A percentile compares a stretch with the other conserved stretches of the same genome.
Evolutionary conservation across 768 basidiomycete species (phyloP).

Genomic region (Pisolithus orientalis): DNA sequence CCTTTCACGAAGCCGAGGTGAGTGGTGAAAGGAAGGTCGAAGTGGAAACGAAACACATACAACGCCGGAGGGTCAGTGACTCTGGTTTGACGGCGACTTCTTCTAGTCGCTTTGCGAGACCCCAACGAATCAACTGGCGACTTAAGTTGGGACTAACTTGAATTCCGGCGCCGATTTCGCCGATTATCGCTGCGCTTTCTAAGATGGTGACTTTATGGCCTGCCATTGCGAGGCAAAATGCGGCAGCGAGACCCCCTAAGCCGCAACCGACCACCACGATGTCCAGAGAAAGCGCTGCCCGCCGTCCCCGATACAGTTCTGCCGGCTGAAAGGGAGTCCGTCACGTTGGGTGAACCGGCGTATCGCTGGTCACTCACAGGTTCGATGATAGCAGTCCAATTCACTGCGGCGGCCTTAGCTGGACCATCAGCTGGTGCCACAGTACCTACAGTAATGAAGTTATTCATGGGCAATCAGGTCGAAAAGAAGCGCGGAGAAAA

Average conservation of each 20-base stretch:
- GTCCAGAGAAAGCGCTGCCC: slow-evolving; percentile 22
- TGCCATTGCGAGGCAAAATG: slow-evolving; percentile 37
- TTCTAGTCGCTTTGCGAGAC: slow-evolving; percentile 36
- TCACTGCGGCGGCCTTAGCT: not conserved
- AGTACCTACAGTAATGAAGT: too few relatives aligned
- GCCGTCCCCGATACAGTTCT: slow-evolving; percentile 19
- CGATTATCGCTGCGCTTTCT: slow-evolving; percentile 32
- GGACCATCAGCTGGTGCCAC: not conserved
- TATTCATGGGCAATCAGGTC: too few relatives aligned
- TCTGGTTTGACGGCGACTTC: slow-evolving; percentile 33
- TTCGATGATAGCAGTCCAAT: not conserved
- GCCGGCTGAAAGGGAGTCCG: not conserved
- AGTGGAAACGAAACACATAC: slow-evolving; percentile 16
- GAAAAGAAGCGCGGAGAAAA: too few relatives aligned
- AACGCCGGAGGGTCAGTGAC: slow-evolving; percentile 36
- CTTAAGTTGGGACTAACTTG: slow-evolving; percentile 39
- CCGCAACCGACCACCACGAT: slow-evolving; percentile 46
- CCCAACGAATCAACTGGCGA: slow-evolving; percentile 46
- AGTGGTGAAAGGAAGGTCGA: not conserved
- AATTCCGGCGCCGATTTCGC: slow-evolving; percentile 49
- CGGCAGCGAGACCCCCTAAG: slow-evolving; percentile 43
- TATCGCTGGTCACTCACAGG: not conserved
- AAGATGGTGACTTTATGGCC: slow-evolving; percentile 46
- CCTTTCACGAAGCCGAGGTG: slow-evolving; percentile 10
- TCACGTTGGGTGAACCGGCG: not conserved